A percentile compares a stretch with the other conserved stretches of the same genome.
Conservation (phyloP, 805 yeast genomes). For the Nakazawaea ernobii region DNA sequence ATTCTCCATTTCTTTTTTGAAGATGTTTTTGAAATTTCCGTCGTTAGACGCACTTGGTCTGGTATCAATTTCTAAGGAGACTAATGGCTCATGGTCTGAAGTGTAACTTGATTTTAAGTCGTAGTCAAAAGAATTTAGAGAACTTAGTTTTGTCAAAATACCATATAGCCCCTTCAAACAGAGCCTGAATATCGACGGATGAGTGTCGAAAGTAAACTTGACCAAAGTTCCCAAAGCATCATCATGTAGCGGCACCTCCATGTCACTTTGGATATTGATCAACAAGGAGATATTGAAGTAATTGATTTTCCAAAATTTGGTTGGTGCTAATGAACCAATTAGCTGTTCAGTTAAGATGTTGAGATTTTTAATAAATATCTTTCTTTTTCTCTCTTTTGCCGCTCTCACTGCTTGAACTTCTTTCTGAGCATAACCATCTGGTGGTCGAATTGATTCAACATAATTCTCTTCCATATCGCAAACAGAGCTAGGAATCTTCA, state of each 20-base stretch:
- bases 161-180: slow-evolving; percentile 56
- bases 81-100: slow-evolving; percentile 27
- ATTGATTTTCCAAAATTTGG: slow-evolving; percentile 30
- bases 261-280: slow-evolving; percentile 45
- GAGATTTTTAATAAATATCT: slow-evolving; percentile 33
- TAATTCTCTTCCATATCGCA: slow-evolving; percentile 45
- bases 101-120: slow-evolving; percentile 38
- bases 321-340: not conserved
- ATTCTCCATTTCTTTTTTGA: slow-evolving; percentile 48
- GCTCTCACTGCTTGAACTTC: slow-evolving; percentile 53
- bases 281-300: slow-evolving; percentile 31
- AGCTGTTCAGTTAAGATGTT: slow-evolving; percentile 14
- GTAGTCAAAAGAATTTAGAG: slow-evolving; percentile 42
- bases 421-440: slow-evolving; percentile 48
- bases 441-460: slow-evolving; percentile 50
- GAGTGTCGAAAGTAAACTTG: slow-evolving; percentile 47
- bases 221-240: slow-evolving; percentile 39
- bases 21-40: slow-evolving; percentile 31
- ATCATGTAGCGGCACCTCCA: slow-evolving; percentile 39
- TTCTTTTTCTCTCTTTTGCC: slow-evolving; percentile 61
- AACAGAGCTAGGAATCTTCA: slow-evolving; percentile 44
- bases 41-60: slow-evolving; percentile 22
- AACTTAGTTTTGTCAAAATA: slow-evolving; percentile 39
- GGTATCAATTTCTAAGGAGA: slow-evolving; percentile 38
- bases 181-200: slow-evolving; percentile 59